phyloP scores from a whole-genome alignment of 768 basidiomycete species.

The Russula emetica region DNA sequence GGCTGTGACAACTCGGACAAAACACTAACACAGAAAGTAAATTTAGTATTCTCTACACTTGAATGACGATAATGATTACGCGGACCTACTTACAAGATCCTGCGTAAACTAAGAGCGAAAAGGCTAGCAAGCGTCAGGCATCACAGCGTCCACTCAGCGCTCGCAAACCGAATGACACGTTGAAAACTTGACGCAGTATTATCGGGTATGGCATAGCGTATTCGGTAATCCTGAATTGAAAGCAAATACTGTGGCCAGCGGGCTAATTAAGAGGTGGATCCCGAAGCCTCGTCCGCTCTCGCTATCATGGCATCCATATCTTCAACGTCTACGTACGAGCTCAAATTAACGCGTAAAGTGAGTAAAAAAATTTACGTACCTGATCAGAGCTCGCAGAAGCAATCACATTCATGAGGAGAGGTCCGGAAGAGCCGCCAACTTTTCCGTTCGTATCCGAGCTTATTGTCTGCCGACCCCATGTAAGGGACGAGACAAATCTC shows the following conservation, averaged over 20 bases:
- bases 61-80: neutral
- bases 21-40: constrained; percentile 9
- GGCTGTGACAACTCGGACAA: constrained; percentile 12
- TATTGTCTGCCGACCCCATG: constrained; percentile 27
- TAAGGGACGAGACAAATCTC: constrained; percentile 26
- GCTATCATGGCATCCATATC: constrained; percentile 28
- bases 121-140: constrained; percentile 8
- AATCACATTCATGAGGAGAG: constrained; percentile 26
- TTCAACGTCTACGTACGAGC: constrained; percentile 23
- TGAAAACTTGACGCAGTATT: constrained; percentile 15
- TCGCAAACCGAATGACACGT: constrained; percentile 17
- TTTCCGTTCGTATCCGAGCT: constrained; percentile 23
- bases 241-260: constrained; percentile 20
- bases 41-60: constrained; percentile 9
- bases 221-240: constrained; percentile 21
- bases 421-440: constrained; percentile 18
- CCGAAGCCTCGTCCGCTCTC: constrained; percentile 2
- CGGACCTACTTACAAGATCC: constrained; percentile 20
- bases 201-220: constrained; percentile 21
- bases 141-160: constrained; percentile 6
- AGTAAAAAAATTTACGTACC: constrained; percentile 9
- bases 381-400: constrained; percentile 27
- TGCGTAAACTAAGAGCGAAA: constrained; percentile 14
- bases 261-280: constrained; percentile 13
- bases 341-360: neutral